These are phyloP conservation scores for Penicillium sp. DNA, from an alignment of 2,329 filamentous ascomycete species.

Conservation along the genomic window DNA sequence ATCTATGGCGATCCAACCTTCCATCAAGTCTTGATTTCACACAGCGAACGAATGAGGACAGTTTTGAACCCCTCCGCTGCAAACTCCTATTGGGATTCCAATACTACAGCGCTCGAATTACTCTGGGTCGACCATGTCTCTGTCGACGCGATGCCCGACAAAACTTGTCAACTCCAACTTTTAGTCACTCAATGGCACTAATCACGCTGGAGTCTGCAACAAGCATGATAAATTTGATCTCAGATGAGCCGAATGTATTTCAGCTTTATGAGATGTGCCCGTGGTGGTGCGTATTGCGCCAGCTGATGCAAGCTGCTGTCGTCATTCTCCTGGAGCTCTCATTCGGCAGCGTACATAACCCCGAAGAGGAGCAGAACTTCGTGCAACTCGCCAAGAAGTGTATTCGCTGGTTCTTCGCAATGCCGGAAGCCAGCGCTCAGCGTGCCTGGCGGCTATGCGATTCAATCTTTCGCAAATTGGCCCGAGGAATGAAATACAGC, in stretches of 20 bases:
- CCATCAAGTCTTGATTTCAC: slow-evolving; percentile 9
- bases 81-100: slow-evolving; percentile 37
- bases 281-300: slow-evolving; percentile 47
- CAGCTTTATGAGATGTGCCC: slow-evolving; percentile 36
- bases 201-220: slow-evolving; percentile 34
- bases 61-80: not conserved
- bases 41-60: not conserved
- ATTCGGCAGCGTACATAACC: slow-evolving; percentile 37
- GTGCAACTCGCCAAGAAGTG: slow-evolving; percentile 37
- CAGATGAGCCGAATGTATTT: slow-evolving; percentile 33
- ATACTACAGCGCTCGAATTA: slow-evolving; percentile 38
- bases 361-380: slow-evolving; percentile 30
- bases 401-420: slow-evolving; percentile 38
- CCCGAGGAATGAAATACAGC: slow-evolving; percentile 18
- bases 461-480: slow-evolving; percentile 21
- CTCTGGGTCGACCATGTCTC: slow-evolving; percentile 41
- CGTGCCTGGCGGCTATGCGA: slow-evolving; percentile 38
- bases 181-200: slow-evolving; percentile 24
- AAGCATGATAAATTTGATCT: slow-evolving; percentile 39
- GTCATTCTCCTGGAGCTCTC: slow-evolving; percentile 42
- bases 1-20: slow-evolving; percentile 8
- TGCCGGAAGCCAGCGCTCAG: slow-evolving; percentile 32
- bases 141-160: slow-evolving; percentile 32
- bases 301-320: slow-evolving; percentile 42
- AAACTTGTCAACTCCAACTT: slow-evolving; percentile 16